Evolutionary conservation across 2,329 filamentous ascomycete genomes (phyloP).

Genomic region (Cryphonectria parasitica): DNA sequence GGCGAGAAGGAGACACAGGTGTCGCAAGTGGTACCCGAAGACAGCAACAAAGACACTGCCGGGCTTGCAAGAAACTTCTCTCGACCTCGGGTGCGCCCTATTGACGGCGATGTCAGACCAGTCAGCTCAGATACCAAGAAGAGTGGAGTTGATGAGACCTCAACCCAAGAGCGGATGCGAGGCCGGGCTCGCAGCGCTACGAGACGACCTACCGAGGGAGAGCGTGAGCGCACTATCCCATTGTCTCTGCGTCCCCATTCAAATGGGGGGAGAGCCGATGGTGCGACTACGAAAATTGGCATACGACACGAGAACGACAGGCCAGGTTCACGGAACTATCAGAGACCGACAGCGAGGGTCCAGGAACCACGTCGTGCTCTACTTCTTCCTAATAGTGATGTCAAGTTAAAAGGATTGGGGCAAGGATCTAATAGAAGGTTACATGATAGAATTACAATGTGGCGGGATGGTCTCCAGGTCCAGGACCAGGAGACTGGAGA

Average conservation of each 20-base stretch:
- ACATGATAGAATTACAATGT: slow-evolving; percentile 9
- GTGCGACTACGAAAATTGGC: neutral
- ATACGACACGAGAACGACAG: neutral
- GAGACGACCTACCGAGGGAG: neutral
- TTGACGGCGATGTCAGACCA: too few species aligned
- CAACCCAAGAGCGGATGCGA: neutral
- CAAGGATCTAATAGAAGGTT: slow-evolving; percentile 17
- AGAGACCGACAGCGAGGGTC: neutral
- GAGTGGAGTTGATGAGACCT: neutral
- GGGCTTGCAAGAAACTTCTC: slow-evolving; percentile 21
- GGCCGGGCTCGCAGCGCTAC: neutral
- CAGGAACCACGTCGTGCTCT: slow-evolving; percentile 5
- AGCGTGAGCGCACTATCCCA: neutral
- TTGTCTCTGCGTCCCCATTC: neutral
- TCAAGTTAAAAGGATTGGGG: slow-evolving; percentile 21
- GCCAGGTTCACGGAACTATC: neutral
- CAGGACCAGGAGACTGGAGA: neutral
- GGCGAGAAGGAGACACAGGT: neutral
- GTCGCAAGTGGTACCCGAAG: neutral
- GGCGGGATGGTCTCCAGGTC: slow-evolving; percentile 7
- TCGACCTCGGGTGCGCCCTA: neutral
- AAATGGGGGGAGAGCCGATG: too few species aligned
- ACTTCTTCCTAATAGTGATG: neutral
- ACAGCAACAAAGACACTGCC: neutral
- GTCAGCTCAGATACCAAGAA: neutral